phyloP scores from a whole-genome alignment of 768 basidiomycete genomes.

The Postia placenta region DNA sequence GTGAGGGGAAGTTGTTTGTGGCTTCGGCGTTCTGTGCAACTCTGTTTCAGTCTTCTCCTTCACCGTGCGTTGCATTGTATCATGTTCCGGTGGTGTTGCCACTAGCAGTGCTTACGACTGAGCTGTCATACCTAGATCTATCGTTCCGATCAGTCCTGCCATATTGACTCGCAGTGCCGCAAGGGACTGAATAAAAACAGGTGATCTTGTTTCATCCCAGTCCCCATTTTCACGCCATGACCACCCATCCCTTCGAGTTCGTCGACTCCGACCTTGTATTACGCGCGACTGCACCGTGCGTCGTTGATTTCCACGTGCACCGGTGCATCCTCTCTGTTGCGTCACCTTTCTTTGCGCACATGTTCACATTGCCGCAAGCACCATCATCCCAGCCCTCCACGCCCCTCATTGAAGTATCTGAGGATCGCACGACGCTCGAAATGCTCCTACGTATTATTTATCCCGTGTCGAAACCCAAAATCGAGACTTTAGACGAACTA shows the following conservation, averaged over 20 bases:
- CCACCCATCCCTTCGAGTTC: constrained; percentile 30
- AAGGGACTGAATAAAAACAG: background rate
- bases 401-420: constrained; percentile 52
- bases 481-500: constrained; percentile 50
- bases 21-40: background rate
- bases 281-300: constrained; percentile 31
- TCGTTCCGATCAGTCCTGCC: background rate
- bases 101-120: background rate
- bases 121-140: background rate
- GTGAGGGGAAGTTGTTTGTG: background rate
- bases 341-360: constrained; percentile 62
- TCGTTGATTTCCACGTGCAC: constrained; percentile 54
- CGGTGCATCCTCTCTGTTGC: constrained; percentile 54
- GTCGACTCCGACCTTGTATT: constrained; percentile 50
- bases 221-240: constrained; percentile 8
- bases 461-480: constrained; percentile 47
- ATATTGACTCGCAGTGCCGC: background rate
- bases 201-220: background rate
- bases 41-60: background rate
- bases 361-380: constrained; percentile 63
- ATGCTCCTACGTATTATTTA: constrained; percentile 56
- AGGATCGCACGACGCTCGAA: constrained; percentile 38
- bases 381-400: constrained; percentile 6
- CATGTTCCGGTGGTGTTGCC: too few species aligned
- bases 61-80: background rate